Evolutionary conservation across 352 stramenopile species (phyloP).

Genomic region (Peronosclerospora sorghi): DNA sequence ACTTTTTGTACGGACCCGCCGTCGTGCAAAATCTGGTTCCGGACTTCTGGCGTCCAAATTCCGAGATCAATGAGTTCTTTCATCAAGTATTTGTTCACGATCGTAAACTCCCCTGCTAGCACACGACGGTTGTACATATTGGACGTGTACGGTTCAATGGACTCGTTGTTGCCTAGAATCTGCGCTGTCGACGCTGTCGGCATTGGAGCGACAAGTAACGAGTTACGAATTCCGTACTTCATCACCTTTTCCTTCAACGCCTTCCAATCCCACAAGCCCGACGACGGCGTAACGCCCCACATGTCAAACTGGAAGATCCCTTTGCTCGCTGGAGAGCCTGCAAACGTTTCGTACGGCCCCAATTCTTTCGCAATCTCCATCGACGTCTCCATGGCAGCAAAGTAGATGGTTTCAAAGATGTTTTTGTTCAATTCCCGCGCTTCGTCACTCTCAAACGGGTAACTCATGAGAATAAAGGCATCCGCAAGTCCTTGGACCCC

Average conservation of each 20-base stretch:
- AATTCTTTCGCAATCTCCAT: slow-evolving; percentile 90
- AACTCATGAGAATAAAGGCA: slow-evolving; percentile 94
- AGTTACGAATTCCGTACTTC: slow-evolving; percentile 96
- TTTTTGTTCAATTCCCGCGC: slow-evolving; percentile 93
- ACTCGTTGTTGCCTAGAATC: slow-evolving; percentile 99
- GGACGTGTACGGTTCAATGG: slow-evolving; percentile 96
- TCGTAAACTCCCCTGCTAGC: slow-evolving; percentile 97
- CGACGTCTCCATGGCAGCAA: slow-evolving; percentile 91
- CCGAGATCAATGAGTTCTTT: slow-evolving; percentile 92
- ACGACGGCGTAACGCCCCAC: slow-evolving; percentile 92
- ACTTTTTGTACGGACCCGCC: slow-evolving; percentile 93
- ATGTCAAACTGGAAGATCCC: slow-evolving; percentile 98
- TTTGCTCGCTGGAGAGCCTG: slow-evolving; percentile 93
- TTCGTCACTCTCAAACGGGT: slow-evolving; percentile 91
- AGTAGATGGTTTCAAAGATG: slow-evolving; percentile 99
- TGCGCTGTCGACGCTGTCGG: slow-evolving; percentile 98
- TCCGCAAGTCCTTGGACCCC: slow-evolving; percentile 97
- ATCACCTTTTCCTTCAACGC: slow-evolving; percentile 89
- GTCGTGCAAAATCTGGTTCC: slow-evolving; percentile 98
- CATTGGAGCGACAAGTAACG: slow-evolving; percentile 98
- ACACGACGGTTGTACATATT: slow-evolving; percentile 99
- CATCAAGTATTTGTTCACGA: slow-evolving; percentile 99
- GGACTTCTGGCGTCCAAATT: slow-evolving; percentile 95
- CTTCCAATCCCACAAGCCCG: slow-evolving; percentile 92
- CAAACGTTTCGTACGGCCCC: slow-evolving; percentile 95